Base-by-base conservation (phyloP, 805 yeast species). In the Myxozyma geophila region DNA sequence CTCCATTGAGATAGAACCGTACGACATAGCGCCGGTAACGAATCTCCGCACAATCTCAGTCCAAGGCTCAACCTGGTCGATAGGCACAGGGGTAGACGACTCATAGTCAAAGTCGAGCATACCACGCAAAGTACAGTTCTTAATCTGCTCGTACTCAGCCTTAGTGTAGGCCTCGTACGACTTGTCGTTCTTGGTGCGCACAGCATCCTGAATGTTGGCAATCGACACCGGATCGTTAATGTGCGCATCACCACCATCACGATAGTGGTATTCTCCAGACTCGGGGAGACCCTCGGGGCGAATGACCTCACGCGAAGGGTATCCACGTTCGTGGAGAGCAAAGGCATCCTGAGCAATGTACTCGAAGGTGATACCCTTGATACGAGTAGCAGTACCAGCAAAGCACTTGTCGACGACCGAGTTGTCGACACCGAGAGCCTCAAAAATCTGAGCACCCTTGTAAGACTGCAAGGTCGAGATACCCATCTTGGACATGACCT, bases 401-500 rank as follows among this genome's bases (percentile, higher is more conserved):
- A 93, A 93, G 79, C 98, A 95, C 71, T 92, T 82, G 81, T 93
- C 98, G 70, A 93, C 89, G 56, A 93, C 98, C 9, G 96, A 87
- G 79, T 92, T 91, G 76, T 95, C 98, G 66, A 93, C 87, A 77
- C 99, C 99, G 66, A 93, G 81, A 55, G 97, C 97, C 79, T 93
- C 99, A 76, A 95, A 93, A 74, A 93, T 95, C 81, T 93, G 99
- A 36, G 99, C 99, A 78, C 98, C 98, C 80, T 93, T 93, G 80
- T 93, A 93, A n/a, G 97, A 90, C 12, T 98, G 97, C 75, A 93
- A 82, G 37, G 99, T 95, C 39, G 98, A 92, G 72, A 93, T 95
- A 82, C 99, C 99, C 98, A 93, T 95, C 82, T 95, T 93, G 43
- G 98, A 91, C 99, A 93, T 93, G 64, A 95, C 98, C 81, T 95